Evolutionary conservation across 1,284 basidiomycete genomes (phyloP).

Genomic region (Puccinia coronata): DNA sequence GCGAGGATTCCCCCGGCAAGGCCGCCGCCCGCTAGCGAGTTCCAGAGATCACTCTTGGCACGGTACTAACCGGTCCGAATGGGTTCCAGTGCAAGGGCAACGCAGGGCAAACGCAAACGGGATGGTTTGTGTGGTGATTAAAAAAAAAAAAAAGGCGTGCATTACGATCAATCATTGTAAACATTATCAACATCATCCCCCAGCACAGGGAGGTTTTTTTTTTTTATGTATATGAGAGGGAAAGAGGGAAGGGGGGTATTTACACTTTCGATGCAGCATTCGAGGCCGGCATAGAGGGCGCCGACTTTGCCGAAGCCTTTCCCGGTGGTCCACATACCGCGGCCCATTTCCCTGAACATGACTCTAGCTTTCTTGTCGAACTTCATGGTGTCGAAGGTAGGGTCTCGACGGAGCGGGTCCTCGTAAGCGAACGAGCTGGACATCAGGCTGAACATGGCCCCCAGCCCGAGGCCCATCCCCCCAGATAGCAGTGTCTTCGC

Average conservation of each 20-base stretch:
- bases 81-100: neutral
- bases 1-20: constrained; percentile 75
- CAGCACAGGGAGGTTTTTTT: neutral
- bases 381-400: constrained; percentile 62
- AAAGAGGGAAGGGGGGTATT: constrained; percentile 60
- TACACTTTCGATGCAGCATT: constrained; percentile 93
- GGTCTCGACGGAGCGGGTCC: constrained; percentile 69
- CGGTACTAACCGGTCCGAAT: constrained; percentile 69
- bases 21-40: constrained; percentile 64
- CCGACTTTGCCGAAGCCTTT: constrained; percentile 95
- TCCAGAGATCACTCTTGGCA: constrained; percentile 90
- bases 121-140: too few relatives aligned
- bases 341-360: constrained; percentile 92
- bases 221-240: neutral
- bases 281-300: constrained; percentile 85
- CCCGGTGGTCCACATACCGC: constrained; percentile 71
- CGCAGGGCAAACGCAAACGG: too few relatives aligned
- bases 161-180: neutral
- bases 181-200: neutral
- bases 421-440: constrained; percentile 92
- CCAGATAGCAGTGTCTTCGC: constrained; percentile 54
- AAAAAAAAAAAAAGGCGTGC: neutral
- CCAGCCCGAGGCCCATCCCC: constrained; percentile 71
- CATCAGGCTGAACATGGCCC: constrained; percentile 95
- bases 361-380: constrained; percentile 74